Conservation (phyloP, 192 early-diverging fungal species). For the Coemansia sp. region DNA sequence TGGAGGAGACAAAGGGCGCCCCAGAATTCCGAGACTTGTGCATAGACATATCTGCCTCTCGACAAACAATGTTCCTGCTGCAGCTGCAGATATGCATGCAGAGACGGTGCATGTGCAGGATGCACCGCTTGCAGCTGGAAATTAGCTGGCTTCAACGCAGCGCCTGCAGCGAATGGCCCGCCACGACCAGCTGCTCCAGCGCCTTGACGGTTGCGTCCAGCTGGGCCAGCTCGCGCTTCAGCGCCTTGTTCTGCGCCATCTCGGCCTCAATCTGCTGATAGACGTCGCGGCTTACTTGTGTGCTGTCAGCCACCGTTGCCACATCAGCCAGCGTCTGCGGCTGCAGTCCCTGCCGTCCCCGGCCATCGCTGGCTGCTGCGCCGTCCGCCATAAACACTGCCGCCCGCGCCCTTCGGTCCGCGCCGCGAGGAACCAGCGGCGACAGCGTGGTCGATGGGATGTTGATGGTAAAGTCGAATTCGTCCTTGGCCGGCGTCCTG, state of each 20-base stretch:
- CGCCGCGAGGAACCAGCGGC: slow-evolving; percentile 26
- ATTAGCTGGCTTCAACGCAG: slow-evolving; percentile 6
- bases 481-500: slow-evolving; percentile 1
- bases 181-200: slow-evolving; percentile 16
- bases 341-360: background rate
- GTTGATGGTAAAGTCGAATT: slow-evolving; percentile 43
- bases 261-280: slow-evolving; percentile 21
- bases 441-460: slow-evolving; percentile 48
- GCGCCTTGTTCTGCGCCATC: slow-evolving; percentile 16
- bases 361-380: background rate
- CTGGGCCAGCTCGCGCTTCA: slow-evolving; percentile 24
- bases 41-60: too few species aligned
- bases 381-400: slow-evolving; percentile 12
- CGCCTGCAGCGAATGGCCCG: slow-evolving; percentile 3
- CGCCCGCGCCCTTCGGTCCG: slow-evolving; percentile 17
- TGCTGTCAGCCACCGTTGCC: slow-evolving; percentile 1
- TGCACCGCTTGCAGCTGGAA: background rate
- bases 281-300: background rate
- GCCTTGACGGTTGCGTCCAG: slow-evolving; percentile 10
- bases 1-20: too few species aligned
- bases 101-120: too few species aligned
- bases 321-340: slow-evolving; percentile 4
- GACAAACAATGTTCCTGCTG: too few species aligned
- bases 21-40: too few species aligned
- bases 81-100: too few species aligned